Evolutionary conservation across 1,284 basidiomycete genomes (phyloP).

Genomic region (Ceratobasidium theobromae): DNA sequence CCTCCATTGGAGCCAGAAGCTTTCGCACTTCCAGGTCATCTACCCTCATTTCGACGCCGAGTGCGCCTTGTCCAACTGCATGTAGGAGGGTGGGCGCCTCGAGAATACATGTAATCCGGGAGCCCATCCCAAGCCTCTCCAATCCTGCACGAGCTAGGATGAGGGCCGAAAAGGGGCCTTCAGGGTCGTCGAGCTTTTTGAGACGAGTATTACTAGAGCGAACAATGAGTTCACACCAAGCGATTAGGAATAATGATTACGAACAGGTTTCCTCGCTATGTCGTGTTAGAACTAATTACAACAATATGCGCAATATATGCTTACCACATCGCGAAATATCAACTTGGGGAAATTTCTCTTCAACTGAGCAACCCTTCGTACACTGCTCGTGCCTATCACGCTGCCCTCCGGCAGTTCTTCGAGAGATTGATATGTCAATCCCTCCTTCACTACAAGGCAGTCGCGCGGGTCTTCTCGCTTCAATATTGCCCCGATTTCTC

Average conservation of each 20-base stretch:
- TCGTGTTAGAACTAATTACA: conserved; percentile 30
- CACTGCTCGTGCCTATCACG: conserved; percentile 92
- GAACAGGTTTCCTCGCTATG: conserved; percentile 77
- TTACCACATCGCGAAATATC: conserved; percentile 85
- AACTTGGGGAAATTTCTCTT: conserved; percentile 78
- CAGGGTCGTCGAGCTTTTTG: conserved; percentile 84
- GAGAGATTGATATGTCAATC: conserved; percentile 69
- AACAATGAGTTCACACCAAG: conserved; percentile 8
- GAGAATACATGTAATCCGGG: conserved; percentile 80
- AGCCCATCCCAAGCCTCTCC: conserved; percentile 74
- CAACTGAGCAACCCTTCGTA: conserved; percentile 90
- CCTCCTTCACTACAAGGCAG: conserved; percentile 83
- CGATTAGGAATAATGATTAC: conserved; percentile 40
- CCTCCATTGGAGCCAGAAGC: conserved; percentile 67
- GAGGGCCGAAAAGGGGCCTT: conserved; percentile 83
- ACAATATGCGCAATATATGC: conserved; percentile 43
- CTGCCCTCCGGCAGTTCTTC: conserved; percentile 87
- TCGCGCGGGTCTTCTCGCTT: conserved; percentile 91
- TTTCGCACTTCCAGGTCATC: conserved; percentile 64
- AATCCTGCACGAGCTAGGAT: conserved; percentile 95
- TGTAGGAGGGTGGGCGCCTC: conserved; percentile 75
- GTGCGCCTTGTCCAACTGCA: conserved; percentile 93
- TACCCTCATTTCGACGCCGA: conserved; percentile 84
- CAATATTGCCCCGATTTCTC: conserved; percentile 82
- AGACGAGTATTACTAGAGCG: conserved; percentile 77